Conservation (phyloP, 495 filamentous ascomycete species). For the Xylaria flabelliformis region DNA sequence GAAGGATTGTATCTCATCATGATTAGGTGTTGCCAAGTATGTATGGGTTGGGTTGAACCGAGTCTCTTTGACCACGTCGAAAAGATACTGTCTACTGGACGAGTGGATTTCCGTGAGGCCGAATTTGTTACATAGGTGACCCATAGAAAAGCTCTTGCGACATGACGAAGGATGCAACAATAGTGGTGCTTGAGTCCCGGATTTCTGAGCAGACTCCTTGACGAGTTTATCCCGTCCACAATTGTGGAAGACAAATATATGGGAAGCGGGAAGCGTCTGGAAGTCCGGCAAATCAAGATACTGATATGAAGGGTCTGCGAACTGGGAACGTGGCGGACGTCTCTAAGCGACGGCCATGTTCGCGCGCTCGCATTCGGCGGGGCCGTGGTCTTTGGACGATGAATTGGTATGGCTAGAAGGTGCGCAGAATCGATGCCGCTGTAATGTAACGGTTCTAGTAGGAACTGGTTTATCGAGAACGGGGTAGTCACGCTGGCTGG, state of each 20-base stretch:
- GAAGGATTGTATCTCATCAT: not conserved
- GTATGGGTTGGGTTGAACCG: not conserved
- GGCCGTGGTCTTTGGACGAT: conserved; percentile 29
- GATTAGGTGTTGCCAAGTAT: not conserved
- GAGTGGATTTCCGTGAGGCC: conserved; percentile 12
- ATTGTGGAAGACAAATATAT: conserved; percentile 19
- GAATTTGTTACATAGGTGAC: conserved; percentile 23
- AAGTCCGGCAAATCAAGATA: conserved; percentile 13
- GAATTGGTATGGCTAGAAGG: conserved; percentile 22
- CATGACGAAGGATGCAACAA: not conserved
- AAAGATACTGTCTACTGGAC: conserved; percentile 1
- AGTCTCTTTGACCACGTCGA: not conserved
- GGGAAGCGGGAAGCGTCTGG: conserved; percentile 26
- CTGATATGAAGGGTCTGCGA: not conserved
- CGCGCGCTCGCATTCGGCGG: conserved; percentile 31
- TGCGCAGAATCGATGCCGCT: conserved; percentile 27
- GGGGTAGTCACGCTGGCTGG: conserved; percentile 14
- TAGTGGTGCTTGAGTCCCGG: not conserved
- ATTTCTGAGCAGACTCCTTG: conserved; percentile 14
- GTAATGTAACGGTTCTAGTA: conserved; percentile 34
- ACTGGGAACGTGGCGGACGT: conserved; percentile 24
- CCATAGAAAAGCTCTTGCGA: conserved; percentile 26
- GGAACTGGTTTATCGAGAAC: conserved; percentile 26
- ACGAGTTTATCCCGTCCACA: conserved; percentile 21
- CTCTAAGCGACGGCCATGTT: conserved; percentile 34